Evolutionary conservation across 306 rosid genomes (phyloP).

Genomic region (Glycine tomentella): DNA sequence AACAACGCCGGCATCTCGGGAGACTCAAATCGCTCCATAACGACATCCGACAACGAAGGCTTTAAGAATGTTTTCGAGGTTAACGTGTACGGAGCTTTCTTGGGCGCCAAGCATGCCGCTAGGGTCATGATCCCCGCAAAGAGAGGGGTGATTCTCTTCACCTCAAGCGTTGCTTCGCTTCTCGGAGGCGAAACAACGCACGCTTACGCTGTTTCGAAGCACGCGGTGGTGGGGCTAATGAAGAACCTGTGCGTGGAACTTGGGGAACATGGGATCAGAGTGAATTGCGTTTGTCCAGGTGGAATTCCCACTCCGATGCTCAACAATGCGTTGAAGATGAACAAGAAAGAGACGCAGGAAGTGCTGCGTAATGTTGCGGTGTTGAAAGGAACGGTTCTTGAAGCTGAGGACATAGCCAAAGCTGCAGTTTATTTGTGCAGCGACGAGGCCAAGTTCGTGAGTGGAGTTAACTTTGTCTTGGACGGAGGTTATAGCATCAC

Average conservation of each 20-base stretch:
- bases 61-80: conserved; percentile 68
- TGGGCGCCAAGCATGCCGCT: conserved; percentile 77
- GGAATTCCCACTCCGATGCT: conserved; percentile 64
- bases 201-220: conserved; percentile 70
- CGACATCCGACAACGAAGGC: conserved; percentile 21
- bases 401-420: conserved; percentile 46
- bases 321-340: conserved; percentile 43
- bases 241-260: conserved; percentile 70
- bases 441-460: conserved; percentile 50
- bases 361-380: neutral
- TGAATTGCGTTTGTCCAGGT: conserved; percentile 65
- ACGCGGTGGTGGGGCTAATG: conserved; percentile 72
- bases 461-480: conserved; percentile 50
- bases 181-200: conserved; percentile 53
- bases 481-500: conserved; percentile 54
- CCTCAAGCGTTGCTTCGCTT: conserved; percentile 60
- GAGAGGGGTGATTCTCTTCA: conserved; percentile 66
- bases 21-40: neutral
- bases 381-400: conserved; percentile 35
- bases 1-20: conserved; percentile 72
- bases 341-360: conserved; percentile 7
- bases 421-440: conserved; percentile 53
- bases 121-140: conserved; percentile 64
- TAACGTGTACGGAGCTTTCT: conserved; percentile 68
- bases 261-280: conserved; percentile 70